phyloP scores from a whole-genome alignment of 768 basidiomycete genomes.

The Pulveroboletus ravenelii region DNA sequence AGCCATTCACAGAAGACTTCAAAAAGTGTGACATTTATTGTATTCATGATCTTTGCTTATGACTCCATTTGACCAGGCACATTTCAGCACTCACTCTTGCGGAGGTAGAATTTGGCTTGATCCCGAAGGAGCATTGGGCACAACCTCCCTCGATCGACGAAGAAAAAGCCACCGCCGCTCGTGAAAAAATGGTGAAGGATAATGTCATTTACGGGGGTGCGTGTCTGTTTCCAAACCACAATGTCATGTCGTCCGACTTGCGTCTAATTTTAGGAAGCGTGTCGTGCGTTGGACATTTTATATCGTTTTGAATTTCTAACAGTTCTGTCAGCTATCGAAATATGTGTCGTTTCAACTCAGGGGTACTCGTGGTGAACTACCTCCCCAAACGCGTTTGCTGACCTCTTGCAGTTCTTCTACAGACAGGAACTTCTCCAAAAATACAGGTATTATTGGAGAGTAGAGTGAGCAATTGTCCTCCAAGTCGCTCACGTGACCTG shows the following conservation, averaged over 20 bases:
- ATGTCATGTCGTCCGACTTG: constrained; percentile 4
- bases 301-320: constrained; percentile 5
- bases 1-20: constrained; percentile 71
- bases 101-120: constrained; percentile 52
- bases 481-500: constrained; percentile 5
- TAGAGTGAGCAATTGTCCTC: constrained; percentile 55
- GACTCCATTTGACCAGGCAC: constrained; percentile 20
- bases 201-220: constrained; percentile 65
- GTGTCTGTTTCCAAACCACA: not conserved
- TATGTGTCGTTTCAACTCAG: constrained; percentile 95
- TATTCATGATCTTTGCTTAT: constrained; percentile 3
- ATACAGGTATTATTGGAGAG: constrained; percentile 87
- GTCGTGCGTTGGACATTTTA: constrained; percentile 44
- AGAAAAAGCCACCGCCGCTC: constrained; percentile 47
- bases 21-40: constrained; percentile 42
- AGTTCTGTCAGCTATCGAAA: constrained; percentile 66
- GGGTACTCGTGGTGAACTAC: constrained; percentile 39
- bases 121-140: constrained; percentile 67
- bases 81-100: constrained; percentile 28
- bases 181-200: constrained; percentile 60
- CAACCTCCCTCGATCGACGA: constrained; percentile 82
- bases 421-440: constrained; percentile 68
- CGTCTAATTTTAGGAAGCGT: constrained; percentile 52
- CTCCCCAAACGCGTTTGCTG: constrained; percentile 1
- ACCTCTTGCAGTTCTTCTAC: constrained; percentile 65